These are phyloP conservation scores for Globisporangium carolinianum DNA, from an alignment of 352 stramenopile genomes.

Conservation along the genomic window DNA sequence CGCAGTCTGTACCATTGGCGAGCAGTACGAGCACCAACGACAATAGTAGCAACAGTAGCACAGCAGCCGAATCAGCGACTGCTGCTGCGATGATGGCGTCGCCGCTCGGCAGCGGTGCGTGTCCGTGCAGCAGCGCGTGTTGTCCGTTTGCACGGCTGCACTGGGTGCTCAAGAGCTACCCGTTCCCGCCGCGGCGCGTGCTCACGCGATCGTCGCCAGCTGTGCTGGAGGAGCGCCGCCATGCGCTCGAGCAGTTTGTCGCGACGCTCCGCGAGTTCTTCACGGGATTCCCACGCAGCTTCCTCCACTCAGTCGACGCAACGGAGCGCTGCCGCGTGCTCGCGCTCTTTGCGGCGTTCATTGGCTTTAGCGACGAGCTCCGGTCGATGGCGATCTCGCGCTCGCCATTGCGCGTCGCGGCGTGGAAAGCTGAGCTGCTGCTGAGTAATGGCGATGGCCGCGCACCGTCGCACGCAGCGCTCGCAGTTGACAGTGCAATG, in stretches of 20 bases:
- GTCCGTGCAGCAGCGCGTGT: constrained; percentile 37
- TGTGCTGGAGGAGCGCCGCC: constrained; percentile 30
- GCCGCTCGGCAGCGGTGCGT: constrained; percentile 10
- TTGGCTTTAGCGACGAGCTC: constrained; percentile 30
- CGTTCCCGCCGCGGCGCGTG: constrained; percentile 46
- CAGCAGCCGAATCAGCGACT: not conserved
- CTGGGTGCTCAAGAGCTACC: constrained; percentile 37
- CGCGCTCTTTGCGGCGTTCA: constrained; percentile 29
- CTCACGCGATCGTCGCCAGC: constrained; percentile 30
- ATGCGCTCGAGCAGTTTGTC: constrained; percentile 49
- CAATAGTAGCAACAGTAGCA: no score
- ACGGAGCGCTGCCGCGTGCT: constrained; percentile 39
- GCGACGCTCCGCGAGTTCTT: constrained; percentile 37
- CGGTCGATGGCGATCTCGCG: constrained; percentile 14
- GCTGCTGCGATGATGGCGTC: not conserved
- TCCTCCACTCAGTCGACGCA: constrained; percentile 35
- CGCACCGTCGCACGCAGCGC: not conserved
- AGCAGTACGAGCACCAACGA: no score
- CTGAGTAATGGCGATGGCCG: not conserved
- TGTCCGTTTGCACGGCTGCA: constrained; percentile 48
- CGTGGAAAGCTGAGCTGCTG: constrained; percentile 16
- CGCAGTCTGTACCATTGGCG: no score
- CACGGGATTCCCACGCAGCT: constrained; percentile 32
- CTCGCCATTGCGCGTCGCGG: constrained; percentile 11
- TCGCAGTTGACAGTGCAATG: not conserved